Evolutionary conservation across 257 asterid species (phyloP).

Genomic region (Ehretia macrophylla): DNA sequence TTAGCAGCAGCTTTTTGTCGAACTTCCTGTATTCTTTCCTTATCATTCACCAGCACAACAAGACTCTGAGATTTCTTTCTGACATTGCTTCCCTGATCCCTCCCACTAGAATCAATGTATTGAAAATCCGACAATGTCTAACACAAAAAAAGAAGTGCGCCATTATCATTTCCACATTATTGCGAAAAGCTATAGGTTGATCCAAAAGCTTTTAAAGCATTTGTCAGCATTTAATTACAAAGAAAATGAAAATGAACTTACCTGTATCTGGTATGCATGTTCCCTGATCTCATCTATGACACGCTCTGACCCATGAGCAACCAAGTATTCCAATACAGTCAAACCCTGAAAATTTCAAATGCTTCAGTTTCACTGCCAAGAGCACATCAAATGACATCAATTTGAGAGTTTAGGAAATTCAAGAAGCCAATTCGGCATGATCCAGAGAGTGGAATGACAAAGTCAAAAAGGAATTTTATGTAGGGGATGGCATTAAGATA

Average conservation of each 20-base stretch:
- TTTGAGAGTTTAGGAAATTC: neutral
- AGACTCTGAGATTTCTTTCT: slow-evolving; percentile 94
- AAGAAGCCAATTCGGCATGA: neutral
- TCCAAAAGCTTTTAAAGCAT: neutral
- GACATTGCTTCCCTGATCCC: slow-evolving; percentile 93
- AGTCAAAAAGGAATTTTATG: too few relatives aligned
- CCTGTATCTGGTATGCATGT: slow-evolving; percentile 95
- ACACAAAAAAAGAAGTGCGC: slow-evolving; percentile 11
- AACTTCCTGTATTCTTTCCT: slow-evolving; percentile 91
- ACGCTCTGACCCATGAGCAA: slow-evolving; percentile 91
- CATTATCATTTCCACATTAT: neutral
- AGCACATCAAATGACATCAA: slow-evolving; percentile 6
- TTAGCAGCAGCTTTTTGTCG: slow-evolving; percentile 90
- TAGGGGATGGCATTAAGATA: too few relatives aligned
- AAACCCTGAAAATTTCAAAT: slow-evolving; percentile 54
- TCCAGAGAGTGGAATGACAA: too few relatives aligned
- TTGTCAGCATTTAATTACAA: neutral
- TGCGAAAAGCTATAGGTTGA: too few relatives aligned
- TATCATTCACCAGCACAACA: slow-evolving; percentile 87
- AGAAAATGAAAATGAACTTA: slow-evolving; percentile 31
- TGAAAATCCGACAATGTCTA: slow-evolving; percentile 95
- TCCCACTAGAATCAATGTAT: slow-evolving; percentile 88
- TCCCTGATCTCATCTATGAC: slow-evolving; percentile 92
- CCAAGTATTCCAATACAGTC: slow-evolving; percentile 91
- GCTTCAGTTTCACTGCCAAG: slow-evolving; percentile 9